Conservation (phyloP, 1,284 basidiomycete species). For the Puccinia triticina region DNA sequence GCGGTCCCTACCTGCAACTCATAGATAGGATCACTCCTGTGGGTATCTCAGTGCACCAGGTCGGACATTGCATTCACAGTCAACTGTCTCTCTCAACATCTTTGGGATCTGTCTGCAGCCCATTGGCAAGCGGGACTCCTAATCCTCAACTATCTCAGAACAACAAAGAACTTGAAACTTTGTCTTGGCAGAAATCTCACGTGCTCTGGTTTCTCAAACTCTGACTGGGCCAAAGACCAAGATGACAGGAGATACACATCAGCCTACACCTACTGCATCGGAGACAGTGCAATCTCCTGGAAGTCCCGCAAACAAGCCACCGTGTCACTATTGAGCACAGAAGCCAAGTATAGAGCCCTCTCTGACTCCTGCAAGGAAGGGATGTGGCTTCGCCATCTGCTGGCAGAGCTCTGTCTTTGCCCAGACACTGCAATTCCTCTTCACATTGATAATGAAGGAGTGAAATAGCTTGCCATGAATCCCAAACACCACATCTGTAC, state of each 20-base stretch:
- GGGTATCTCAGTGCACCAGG: background rate
- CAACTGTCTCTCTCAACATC: background rate
- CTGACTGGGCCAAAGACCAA: constrained; percentile 15
- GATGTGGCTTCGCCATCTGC: background rate
- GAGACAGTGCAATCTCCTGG: background rate
- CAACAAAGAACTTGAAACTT: background rate
- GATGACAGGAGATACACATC: background rate
- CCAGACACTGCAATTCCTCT: no score
- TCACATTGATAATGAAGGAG: no score
- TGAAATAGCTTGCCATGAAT: no score
- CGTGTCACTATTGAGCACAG: background rate
- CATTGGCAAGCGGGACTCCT: background rate
- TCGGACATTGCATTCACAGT: background rate
- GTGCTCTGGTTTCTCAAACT: background rate
- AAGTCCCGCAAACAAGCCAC: constrained; percentile 10
- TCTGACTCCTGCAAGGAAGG: constrained; percentile 11
- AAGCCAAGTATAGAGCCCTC: constrained; percentile 12
- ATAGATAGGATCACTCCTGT: no score
- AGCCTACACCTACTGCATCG: background rate
- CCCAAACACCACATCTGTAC: no score
- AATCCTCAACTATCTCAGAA: background rate
- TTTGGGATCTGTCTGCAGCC: background rate
- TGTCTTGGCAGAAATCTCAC: background rate
- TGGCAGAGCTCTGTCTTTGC: background rate
- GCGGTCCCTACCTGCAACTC: no score